A percentile compares a stretch with the other conserved stretches of the same genome.
phyloP scores from a whole-genome alignment of 352 stramenopile species.

The Phytopythium kandeliae region DNA sequence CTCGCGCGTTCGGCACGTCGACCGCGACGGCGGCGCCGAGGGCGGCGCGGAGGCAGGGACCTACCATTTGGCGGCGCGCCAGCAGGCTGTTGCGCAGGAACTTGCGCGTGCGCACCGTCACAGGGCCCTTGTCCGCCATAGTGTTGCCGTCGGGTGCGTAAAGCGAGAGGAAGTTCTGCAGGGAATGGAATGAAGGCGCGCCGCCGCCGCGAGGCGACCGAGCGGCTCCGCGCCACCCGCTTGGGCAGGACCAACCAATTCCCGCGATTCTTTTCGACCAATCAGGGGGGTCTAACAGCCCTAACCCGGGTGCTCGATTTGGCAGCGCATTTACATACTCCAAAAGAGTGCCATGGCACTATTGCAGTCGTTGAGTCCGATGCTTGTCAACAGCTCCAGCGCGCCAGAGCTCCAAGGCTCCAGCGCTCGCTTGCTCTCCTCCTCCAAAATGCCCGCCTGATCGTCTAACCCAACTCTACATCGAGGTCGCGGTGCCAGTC shows the following conservation, averaged over 20 bases:
- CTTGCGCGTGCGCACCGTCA: constrained; percentile 99
- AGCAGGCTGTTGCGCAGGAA: constrained; percentile 98
- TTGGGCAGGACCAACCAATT: constrained; percentile 79
- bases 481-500: background rate
- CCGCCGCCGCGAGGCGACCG: background rate
- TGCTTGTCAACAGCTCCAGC: no score
- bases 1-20: background rate
- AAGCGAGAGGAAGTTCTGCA: constrained; percentile 52
- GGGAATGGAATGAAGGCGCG: constrained; percentile 48
- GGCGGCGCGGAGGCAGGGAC: background rate
- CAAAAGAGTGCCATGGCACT: no score
- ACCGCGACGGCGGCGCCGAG: background rate
- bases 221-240: constrained; percentile 13
- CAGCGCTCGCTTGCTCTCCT: no score
- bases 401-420: no score
- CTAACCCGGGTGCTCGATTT: no score
- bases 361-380: no score
- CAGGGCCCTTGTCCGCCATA: constrained; percentile 91
- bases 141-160: constrained; percentile 68
- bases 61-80: constrained; percentile 96
- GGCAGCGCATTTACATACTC: no score
- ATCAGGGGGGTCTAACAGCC: no score
- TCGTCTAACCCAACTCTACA: no score
- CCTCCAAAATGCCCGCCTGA: no score
- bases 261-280: constrained; percentile 6